Evolutionary conservation across 331 rosid species (phyloP).

Genomic region (Rhamnella rubrinervis): DNA sequence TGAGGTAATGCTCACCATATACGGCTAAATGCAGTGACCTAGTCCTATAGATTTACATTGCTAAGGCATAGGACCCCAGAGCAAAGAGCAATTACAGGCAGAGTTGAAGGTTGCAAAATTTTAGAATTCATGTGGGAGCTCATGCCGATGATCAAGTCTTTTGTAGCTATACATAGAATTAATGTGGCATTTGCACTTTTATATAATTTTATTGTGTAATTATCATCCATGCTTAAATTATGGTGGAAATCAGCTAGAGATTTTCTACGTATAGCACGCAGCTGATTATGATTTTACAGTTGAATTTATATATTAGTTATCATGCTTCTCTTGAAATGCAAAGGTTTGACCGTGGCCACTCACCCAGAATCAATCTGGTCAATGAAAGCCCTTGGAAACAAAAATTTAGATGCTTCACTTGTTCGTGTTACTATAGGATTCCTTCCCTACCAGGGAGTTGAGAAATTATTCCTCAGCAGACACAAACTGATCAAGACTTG

Average conservation of each 20-base stretch:
- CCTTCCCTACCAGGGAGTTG: too few species aligned
- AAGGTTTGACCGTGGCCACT: too few species aligned
- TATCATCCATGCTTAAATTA: conserved; percentile 7
- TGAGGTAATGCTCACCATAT: not conserved
- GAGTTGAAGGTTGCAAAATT: not conserved
- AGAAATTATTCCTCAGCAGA: not conserved
- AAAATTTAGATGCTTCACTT: too few species aligned
- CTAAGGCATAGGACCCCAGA: not conserved
- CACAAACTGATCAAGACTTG: not conserved
- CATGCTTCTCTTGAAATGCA: too few species aligned
- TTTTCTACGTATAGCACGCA: conserved; percentile 19
- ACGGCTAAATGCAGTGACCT: conserved; percentile 1
- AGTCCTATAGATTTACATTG: not conserved
- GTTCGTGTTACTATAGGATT: too few species aligned
- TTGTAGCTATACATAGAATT: too few species aligned
- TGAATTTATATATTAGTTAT: not conserved
- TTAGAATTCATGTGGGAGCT: not conserved
- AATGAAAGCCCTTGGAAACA: too few species aligned
- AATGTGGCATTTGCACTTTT: too few species aligned
- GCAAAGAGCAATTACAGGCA: not conserved
- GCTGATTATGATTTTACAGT: not conserved
- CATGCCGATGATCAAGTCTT: not conserved
- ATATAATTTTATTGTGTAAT: not conserved
- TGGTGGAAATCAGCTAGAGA: not conserved
- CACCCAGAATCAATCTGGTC: too few species aligned